phyloP scores from a whole-genome alignment of 805 yeast species.

The Candida rishiriensis region DNA sequence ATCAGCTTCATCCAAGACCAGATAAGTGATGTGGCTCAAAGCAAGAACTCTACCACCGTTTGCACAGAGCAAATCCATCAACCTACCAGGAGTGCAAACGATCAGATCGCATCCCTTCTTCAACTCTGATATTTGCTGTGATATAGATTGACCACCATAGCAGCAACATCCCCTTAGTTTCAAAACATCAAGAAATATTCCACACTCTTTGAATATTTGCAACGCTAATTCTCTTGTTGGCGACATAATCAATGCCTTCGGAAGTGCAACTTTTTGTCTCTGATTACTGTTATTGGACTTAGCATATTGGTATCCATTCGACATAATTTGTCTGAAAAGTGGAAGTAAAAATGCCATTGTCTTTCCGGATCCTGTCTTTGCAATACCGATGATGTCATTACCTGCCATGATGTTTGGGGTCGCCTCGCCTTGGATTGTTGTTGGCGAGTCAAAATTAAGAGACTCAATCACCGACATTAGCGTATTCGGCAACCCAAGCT shows the following conservation, averaged over 20 bases:
- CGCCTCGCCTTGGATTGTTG: slow-evolving; percentile 88
- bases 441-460: slow-evolving; percentile 57
- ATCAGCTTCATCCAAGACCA: slow-evolving; percentile 96
- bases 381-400: slow-evolving; percentile 85
- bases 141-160: slow-evolving; percentile 86
- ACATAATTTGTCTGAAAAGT: slow-evolving; percentile 74
- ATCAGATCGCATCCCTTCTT: slow-evolving; percentile 75
- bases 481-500: slow-evolving; percentile 67
- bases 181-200: slow-evolving; percentile 49
- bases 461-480: slow-evolving; percentile 49
- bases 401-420: slow-evolving; percentile 90
- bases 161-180: slow-evolving; percentile 65
- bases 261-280: slow-evolving; percentile 55
- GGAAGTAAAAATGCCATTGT: slow-evolving; percentile 87
- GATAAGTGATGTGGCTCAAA: slow-evolving; percentile 64
- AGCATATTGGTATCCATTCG: slow-evolving; percentile 40
- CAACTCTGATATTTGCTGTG: slow-evolving; percentile 73
- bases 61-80: slow-evolving; percentile 82
- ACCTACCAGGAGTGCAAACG: slow-evolving; percentile 93
- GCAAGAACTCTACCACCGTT: slow-evolving; percentile 75
- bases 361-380: slow-evolving; percentile 96
- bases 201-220: slow-evolving; percentile 71
- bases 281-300: slow-evolving; percentile 19
- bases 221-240: slow-evolving; percentile 92
- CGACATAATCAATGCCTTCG: slow-evolving; percentile 72